Percentiles rank a stretch among this genome's conserved stretches.
These are phyloP conservation scores for Sarcocystis neurona DNA, from an alignment of 169 alveolate species.

Conservation along the genomic window DNA sequence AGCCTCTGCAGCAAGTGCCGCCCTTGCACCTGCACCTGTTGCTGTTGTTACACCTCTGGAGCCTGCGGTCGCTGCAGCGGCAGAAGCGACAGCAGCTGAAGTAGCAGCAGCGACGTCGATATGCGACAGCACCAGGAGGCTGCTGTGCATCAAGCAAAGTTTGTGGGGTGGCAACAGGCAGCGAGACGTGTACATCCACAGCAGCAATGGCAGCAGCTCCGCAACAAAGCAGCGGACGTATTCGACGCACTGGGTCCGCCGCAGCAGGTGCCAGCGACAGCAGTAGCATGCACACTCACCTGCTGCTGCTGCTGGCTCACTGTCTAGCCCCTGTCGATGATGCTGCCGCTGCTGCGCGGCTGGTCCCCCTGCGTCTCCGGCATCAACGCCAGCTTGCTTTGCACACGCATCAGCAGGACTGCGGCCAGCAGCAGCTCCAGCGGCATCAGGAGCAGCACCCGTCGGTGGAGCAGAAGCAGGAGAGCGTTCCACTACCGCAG, in stretches of 20 bases:
- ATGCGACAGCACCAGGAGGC: slow-evolving; percentile 9
- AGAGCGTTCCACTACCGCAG: too few species aligned
- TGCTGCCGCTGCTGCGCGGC: too few species aligned
- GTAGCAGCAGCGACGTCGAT: background rate
- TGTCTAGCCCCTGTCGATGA: too few species aligned
- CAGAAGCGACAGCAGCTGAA: background rate
- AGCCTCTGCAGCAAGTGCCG: too few species aligned
- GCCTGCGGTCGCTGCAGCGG: background rate
- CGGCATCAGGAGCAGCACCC: too few species aligned
- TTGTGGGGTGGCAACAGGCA: slow-evolving; percentile 28
- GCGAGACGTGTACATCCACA: slow-evolving; percentile 47
- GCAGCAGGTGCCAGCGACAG: background rate
- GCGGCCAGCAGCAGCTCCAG: too few species aligned
- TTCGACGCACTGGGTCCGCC: slow-evolving; percentile 37
- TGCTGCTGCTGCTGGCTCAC: background rate
- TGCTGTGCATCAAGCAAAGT: slow-evolving; percentile 41
- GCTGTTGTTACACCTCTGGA: too few species aligned
- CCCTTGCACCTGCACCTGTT: too few species aligned
- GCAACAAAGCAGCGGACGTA: slow-evolving; percentile 46
- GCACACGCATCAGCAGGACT: too few species aligned
- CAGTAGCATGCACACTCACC: background rate
- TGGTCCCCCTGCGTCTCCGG: too few species aligned
- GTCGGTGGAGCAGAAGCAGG: background rate
- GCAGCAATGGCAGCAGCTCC: slow-evolving; percentile 33
- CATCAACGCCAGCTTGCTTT: too few species aligned